These are phyloP conservation scores for Calcarisporium arbuscula DNA, from an alignment of 2,329 filamentous ascomycete genomes.

Conservation along the genomic window DNA sequence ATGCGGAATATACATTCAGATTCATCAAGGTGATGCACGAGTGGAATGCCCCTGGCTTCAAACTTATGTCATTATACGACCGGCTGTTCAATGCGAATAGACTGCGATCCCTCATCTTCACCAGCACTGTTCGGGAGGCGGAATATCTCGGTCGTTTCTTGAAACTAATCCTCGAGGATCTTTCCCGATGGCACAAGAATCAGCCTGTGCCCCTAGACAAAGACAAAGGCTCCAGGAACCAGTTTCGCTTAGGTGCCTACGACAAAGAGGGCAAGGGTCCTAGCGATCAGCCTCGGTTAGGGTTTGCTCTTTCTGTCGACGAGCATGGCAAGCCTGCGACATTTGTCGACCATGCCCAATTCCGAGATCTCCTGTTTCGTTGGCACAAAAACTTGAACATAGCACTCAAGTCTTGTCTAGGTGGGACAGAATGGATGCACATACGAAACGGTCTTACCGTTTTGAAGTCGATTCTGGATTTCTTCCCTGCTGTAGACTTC, in stretches of 20 bases:
- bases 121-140: constrained; percentile 82
- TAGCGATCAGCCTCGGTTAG: constrained; percentile 54
- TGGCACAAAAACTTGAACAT: constrained; percentile 82
- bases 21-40: constrained; percentile 85
- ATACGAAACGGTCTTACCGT: constrained; percentile 93
- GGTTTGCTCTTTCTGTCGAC: constrained; percentile 71
- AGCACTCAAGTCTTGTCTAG: constrained; percentile 76
- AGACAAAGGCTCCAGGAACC: constrained; percentile 31
- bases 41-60: constrained; percentile 78
- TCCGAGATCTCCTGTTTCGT: constrained; percentile 76
- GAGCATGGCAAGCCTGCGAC: constrained; percentile 58
- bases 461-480: constrained; percentile 70
- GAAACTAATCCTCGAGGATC: constrained; percentile 71
- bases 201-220: constrained; percentile 44
- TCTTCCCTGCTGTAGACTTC: constrained; percentile 85
- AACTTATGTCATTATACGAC: constrained; percentile 76
- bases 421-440: constrained; percentile 89
- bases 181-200: constrained; percentile 78
- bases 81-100: constrained; percentile 79
- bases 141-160: constrained; percentile 92
- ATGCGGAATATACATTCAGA: constrained; percentile 82
- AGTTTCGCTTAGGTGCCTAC: constrained; percentile 64
- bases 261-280: constrained; percentile 65
- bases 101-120: constrained; percentile 76
- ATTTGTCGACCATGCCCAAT: constrained; percentile 79